Evolutionary conservation across 805 yeast genomes (phyloP), one percentile per base, ranked within the genome.

Genomic region (Alloascoidea hylecoeti): DNA sequence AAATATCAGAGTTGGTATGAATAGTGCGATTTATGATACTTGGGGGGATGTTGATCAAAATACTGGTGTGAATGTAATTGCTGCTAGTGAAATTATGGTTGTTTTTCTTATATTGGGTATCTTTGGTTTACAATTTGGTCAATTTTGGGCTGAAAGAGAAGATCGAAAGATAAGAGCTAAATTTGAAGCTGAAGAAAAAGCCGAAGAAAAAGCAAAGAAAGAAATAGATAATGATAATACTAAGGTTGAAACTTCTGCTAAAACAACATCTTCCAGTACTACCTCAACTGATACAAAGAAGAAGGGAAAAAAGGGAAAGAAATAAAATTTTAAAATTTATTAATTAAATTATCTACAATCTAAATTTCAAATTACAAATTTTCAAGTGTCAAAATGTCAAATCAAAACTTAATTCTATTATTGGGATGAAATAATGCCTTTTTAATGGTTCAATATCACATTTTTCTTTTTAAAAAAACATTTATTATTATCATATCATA

Each of bases 21-120:
- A 70, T 47, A 72, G 88, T 40, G 72, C 84, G 39, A 48, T 74
- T 17, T 57, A 69, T 41, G 88, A 86, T 34, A 65, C 74, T 42
- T 89, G 97, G 97, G 97, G 96, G 46, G 97, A 89, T 38, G 95
- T 92, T 37, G 83, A 82, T 50, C 75, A 71, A 54, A 66, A 67
- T 43, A 83, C 94, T 16, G 97, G 97, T 18, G 60, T 89, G 50
- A 84, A 83, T 46, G 95, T 92, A 32, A 72, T 92, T 51, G 96
- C 92, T 33, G 96, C 97, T 3, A 77, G 92, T 18, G 78, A 79
- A 58, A 69, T 79, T 30, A 78, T 89, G 66, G 66, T 83, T 46
- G 72, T 81, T 5, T 55, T 84, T 39, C 64, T 81, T 14, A 62
- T 88, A 38, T 52, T 73, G 16, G 96, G 96, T 46, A 81, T 86